Percentiles rank a stretch among this genome's conserved stretches.
Conservation (phyloP, 306 rosid species). For the Begonia masoniana region DNA sequence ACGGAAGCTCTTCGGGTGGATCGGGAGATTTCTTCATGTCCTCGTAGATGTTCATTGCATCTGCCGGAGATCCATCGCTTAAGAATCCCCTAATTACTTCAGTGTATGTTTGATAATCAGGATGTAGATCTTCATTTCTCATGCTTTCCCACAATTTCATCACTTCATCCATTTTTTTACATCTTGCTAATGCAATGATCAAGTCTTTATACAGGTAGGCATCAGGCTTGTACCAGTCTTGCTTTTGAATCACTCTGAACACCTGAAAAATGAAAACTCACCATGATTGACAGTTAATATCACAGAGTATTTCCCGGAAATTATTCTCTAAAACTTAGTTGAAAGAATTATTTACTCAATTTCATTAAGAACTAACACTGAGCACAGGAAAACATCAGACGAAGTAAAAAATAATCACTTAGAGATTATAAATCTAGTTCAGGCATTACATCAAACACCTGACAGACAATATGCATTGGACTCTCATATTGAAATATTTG, state of each 20-base stretch:
- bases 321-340: background rate
- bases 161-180: constrained; percentile 69
- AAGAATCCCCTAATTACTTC: constrained; percentile 91
- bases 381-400: background rate
- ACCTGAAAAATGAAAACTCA: constrained; percentile 25
- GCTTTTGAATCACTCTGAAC: constrained; percentile 61
- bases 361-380: background rate
- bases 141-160: constrained; percentile 67
- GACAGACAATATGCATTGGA: constrained; percentile 3
- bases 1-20: constrained; percentile 85
- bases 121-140: constrained; percentile 55
- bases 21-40: constrained; percentile 97
- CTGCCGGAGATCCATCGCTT: constrained; percentile 73
- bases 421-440: background rate
- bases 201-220: constrained; percentile 64
- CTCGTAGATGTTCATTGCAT: constrained; percentile 85
- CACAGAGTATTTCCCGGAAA: no score
- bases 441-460: constrained; percentile 44
- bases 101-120: constrained; percentile 75
- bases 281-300: background rate
- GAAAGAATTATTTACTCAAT: background rate
- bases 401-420: no score
- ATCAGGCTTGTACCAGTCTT: constrained; percentile 86
- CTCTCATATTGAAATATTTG: background rate
- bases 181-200: constrained; percentile 58